Percentiles rank a stretch among this genome's conserved stretches.
Evolutionary conservation across 805 yeast species (phyloP).

Genomic region (Priceomyces fermenticarens): DNA sequence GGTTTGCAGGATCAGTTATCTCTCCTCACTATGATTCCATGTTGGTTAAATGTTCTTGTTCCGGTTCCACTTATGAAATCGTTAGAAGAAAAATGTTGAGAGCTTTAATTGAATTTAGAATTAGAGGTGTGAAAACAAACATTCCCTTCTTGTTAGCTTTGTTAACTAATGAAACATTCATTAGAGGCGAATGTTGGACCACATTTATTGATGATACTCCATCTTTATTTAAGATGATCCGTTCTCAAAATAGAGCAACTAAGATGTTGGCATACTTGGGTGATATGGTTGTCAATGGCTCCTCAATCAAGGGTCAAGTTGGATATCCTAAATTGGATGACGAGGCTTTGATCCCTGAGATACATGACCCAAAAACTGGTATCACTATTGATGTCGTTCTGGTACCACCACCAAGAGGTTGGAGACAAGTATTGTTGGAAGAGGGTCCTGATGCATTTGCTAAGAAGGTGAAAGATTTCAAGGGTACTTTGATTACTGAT

Average conservation of each 20-base stretch:
- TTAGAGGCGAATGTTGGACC: constrained; percentile 91
- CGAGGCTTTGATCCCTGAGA: constrained; percentile 72
- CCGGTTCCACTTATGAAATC: constrained; percentile 96
- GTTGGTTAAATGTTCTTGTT: constrained; percentile 95
- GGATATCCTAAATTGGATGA: constrained; percentile 82
- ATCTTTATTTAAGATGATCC: constrained; percentile 86
- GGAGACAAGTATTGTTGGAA: constrained; percentile 84
- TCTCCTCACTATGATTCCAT: constrained; percentile 97
- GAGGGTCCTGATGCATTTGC: constrained; percentile 92
- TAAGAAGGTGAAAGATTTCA: constrained; percentile 73
- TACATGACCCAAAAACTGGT: constrained; percentile 62
- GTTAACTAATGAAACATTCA: constrained; percentile 85
- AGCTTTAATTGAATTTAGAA: constrained; percentile 94
- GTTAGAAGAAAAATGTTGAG: constrained; percentile 97
- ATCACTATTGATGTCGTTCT: constrained; percentile 55
- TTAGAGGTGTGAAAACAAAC: constrained; percentile 98
- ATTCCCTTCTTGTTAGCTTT: constrained; percentile 93
- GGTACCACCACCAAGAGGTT: constrained; percentile 63
- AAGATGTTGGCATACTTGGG: constrained; percentile 88
- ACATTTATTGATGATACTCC: constrained; percentile 99
- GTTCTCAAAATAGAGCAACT: constrained; percentile 95
- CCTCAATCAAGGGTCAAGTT: constrained; percentile 91
- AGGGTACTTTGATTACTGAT: constrained; percentile 93
- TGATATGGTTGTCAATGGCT: constrained; percentile 93
- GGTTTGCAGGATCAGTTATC: constrained; percentile 93